Base-by-base conservation (phyloP, 1,284 basidiomycete species). In the Meira nashicola region DNA sequence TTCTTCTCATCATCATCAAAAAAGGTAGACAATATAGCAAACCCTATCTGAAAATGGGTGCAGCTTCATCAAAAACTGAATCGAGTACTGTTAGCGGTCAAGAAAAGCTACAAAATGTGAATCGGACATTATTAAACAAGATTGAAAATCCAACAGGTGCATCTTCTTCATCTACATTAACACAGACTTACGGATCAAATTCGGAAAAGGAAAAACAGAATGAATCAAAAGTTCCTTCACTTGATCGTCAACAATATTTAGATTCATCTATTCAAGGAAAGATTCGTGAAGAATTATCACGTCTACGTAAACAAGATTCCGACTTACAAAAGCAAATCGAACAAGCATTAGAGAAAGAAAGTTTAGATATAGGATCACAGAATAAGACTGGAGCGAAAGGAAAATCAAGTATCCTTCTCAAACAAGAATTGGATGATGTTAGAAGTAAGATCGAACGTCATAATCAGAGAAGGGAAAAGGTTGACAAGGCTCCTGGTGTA, bases 371-470 rank as follows among this genome's bases (percentile, higher is more conserved):
- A 11, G 66, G 67, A 50, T 56, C 58, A 47, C 73, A 74, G 62
- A 64, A 66, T 63, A 56, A 52, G 43, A 59, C 62, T 21, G 54
- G 51, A 5, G 70, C 66, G 12, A 65, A 71, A 46, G 70, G 70
- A 46, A 70, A 70, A 62, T 72, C 69, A 66, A 68, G 66, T 48
- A 64, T 64, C 21, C 57, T 72, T 10, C 55, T 76, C 15, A 59
- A 66, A 44, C 68, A 74, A 54, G 70, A 76, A 51, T 63, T 76
- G 12, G 67, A 74, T n/a, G 59, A 64, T 50, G 59, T 76, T n/a
- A 57, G 66, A 64, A 79, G 80, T 55, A 88, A 88, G 76, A 85
- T 90, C 28, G 87, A 89, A 70, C 84, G 84, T 71, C 89, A 86
- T 78, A 84, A 87, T 60, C 77, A 82, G 33, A 83, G 85, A 55